Conservation (phyloP, 1,139 yeast species). For the Pichia kudriavzevii region DNA sequence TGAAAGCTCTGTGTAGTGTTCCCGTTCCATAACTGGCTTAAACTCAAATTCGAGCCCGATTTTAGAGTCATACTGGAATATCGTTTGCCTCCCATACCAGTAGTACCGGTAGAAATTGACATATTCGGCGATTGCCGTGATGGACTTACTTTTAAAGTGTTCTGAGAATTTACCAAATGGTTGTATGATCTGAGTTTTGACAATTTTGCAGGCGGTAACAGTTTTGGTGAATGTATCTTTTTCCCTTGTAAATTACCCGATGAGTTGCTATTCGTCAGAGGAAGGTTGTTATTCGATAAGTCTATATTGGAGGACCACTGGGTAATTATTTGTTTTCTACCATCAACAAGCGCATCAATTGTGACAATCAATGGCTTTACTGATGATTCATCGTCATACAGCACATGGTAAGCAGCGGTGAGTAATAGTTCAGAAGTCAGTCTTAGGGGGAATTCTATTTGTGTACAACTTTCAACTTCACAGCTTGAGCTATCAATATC, state of each 20-base stretch:
- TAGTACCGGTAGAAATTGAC: conserved; percentile 2
- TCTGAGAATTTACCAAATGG: conserved; percentile 3
- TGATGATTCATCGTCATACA: conserved; percentile 28
- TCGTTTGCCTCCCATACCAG: conserved; percentile 13
- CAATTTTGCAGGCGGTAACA: conserved; percentile 16
- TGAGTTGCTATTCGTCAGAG: background rate
- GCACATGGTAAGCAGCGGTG: conserved; percentile 40
- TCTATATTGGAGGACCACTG: conserved; percentile 58
- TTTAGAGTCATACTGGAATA: conserved; percentile 21
- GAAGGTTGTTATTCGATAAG: conserved; percentile 26
- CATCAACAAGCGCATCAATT: conserved; percentile 26
- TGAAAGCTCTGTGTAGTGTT: conserved; percentile 12
- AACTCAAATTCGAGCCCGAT: conserved; percentile 31
- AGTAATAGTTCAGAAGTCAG: conserved; percentile 30
- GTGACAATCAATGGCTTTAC: conserved; percentile 33
- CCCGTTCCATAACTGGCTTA: conserved; percentile 25
- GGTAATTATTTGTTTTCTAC: conserved; percentile 35
- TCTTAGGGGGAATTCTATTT: conserved; percentile 24
- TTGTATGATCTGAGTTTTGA: conserved; percentile 11
- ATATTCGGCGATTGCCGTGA: conserved; percentile 3
- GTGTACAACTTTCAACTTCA: conserved; percentile 30
- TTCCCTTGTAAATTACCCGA: background rate
- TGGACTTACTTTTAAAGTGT: conserved; percentile 6
- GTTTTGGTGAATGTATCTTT: conserved; percentile 20
- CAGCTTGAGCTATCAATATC: conserved; percentile 38